Base-by-base conservation (phyloP, 2,329 filamentous ascomycete genomes). In the Teratosphaeria gauchensis region DNA sequence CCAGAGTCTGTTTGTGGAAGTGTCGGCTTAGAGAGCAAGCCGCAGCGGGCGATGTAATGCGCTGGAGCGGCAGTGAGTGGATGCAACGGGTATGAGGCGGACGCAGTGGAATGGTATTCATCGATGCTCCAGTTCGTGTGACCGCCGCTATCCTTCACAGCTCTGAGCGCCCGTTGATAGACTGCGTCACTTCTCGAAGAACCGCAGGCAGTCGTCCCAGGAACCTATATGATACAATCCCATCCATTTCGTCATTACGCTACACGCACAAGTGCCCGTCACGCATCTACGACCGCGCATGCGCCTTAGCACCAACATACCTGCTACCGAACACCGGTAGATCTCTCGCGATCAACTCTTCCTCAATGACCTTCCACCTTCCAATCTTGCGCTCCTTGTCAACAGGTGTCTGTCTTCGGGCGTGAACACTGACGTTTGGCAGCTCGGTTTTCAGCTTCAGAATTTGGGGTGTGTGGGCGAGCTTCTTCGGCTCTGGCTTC, bases 331-430 rank as follows among this genome's bases (percentile, higher is more conserved):
- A 77, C 16, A 84, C 74, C 7, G 86, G 83, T 64, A 92, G 71
- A 16, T 80, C 81, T 58, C 85, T 78, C 70, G 82, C 79, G 68
- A 75, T 75, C 62, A 92, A 77, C 73, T 90, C 87, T 68, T 85
- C 77, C 72, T 88, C 82, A 68, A 92, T 89, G 55, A 91, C 73
- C 82, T 94, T 94, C 83, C 87, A 89, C 67, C 89, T 80, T 31
- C 90, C 90, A 51, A 89, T 71, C 54, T 82, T 79, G 66, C 82
- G 84, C 74, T 92, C 88, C 71, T 84, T 84, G 71, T 92, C 83
- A 35, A 88, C 84, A 9, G 84, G 82, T 7, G 85, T 91, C 60
- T 89, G 77, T 66, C 86, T 85, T 64, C 80, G 80, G 30, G 74
- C 71, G 65, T 82, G 82, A 24, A 96, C 76, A 65, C 80, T 80